Percentiles rank a stretch among this genome's conserved stretches.
Evolutionary conservation across 208 protist species (phyloP).

Genomic region (Polymyxa betae): DNA sequence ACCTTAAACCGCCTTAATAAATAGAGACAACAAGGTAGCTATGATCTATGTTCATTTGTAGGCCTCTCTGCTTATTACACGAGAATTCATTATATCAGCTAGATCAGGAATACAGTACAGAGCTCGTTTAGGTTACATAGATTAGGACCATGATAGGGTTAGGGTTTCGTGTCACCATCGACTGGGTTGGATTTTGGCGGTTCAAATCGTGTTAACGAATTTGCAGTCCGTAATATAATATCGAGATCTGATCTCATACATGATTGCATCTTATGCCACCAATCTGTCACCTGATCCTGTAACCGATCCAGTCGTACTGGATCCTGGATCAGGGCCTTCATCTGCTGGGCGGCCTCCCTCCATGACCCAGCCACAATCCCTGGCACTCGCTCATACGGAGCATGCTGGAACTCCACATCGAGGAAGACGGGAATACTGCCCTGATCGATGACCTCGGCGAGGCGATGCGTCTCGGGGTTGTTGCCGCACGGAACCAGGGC

Average conservation of each 20-base stretch:
- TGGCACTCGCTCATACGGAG: neutral
- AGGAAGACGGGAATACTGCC: constrained; percentile 29
- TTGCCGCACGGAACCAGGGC: constrained; percentile 27
- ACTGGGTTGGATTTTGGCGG: no score
- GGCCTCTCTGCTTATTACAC: no score
- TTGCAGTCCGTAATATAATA: neutral
- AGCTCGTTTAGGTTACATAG: no score
- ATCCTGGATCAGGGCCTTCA: neutral
- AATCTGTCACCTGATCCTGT: neutral
- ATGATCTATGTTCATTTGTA: no score
- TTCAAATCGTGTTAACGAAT: no score
- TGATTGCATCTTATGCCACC: neutral
- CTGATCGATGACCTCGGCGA: constrained; percentile 18
- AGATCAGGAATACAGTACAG: no score
- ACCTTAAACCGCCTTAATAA: no score
- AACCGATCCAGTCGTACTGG: neutral
- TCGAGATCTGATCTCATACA: constrained; percentile 3
- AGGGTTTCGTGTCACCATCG: no score
- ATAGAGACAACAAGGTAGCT: no score
- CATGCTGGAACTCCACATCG: neutral
- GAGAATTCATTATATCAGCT: no score
- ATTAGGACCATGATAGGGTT: no score
- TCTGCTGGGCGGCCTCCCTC: neutral
- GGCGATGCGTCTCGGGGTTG: constrained; percentile 30
- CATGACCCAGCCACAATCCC: neutral